Base-by-base conservation (phyloP, 352 stramenopile genomes). In the Globisporangium mamillatum region DNA sequence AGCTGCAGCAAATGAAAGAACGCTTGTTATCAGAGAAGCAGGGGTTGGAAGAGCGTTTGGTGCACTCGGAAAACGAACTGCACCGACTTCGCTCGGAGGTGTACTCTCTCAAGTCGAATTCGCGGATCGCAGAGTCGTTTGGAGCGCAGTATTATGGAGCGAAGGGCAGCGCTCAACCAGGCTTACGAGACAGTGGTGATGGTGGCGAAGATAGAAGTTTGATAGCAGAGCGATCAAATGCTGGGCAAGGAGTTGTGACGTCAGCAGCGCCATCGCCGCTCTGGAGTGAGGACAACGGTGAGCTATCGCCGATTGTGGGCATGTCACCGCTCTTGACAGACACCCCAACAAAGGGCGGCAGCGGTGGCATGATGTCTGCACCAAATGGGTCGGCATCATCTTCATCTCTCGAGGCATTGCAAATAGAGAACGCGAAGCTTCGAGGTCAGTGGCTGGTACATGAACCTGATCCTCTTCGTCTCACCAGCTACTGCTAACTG, bases 201-300 rank as follows among this genome's bases (percentile, higher is more conserved):
- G 27, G 12, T 12, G 29, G 22, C 0, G 34, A 52, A n/a, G 27
- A 64, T 8, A 24, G 1, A 38, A 71, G 44, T 63, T 74, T 72
- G 22, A 69, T 57, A 4, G 34, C 16, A 1, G 64, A 74, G 3
- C 68, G 52, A 2, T 36, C n/a, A n/a, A 22, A 66, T 18, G 4
- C 25, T 20, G 34, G n/a, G 6, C 64, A 68, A 41, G 22, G 24
- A 56, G 69, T 20, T 25, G 57, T 36, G 1, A 20, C 60, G 0
- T 54, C 65, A 36, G 78, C 67, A 12, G 78, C 76, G 14, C 68
- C 76, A 4, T 92, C 84, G 8, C 82, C 82, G 16, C 62, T 91
- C 2, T 92, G 84, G 82, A 90, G 80, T 65, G 84, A 89, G n/a
- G 84, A 90, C 57, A 78, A 81, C 27, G 84, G 84, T 6, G 82